These are phyloP conservation scores for Sugiyamaella smithiae DNA, from an alignment of 805 yeast genomes.

Conservation along the genomic window DNA sequence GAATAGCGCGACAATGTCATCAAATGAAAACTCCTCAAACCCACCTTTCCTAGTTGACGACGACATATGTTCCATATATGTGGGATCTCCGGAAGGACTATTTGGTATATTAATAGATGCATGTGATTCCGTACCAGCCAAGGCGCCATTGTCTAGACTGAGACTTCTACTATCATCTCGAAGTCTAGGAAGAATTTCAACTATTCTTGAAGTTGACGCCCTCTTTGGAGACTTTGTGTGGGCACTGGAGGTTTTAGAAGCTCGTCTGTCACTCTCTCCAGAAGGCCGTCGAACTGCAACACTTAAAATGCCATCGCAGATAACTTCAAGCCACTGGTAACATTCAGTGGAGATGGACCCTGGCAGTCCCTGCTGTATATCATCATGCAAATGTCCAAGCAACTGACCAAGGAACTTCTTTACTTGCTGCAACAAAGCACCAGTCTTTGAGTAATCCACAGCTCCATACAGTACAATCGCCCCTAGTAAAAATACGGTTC, in stretches of 20 bases:
- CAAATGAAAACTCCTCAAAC: background rate
- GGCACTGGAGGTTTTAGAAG: background rate
- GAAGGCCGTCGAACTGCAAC: conserved; percentile 8
- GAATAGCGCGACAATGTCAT: background rate
- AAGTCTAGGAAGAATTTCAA: background rate
- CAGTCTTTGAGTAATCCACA: conserved; percentile 78
- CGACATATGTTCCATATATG: background rate
- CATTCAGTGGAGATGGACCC: conserved; percentile 23
- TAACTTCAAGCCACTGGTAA: conserved; percentile 22
- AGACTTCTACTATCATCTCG: background rate
- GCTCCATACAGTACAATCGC: conserved; percentile 49
- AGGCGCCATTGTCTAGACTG: too few species aligned
- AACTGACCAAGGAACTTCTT: conserved; percentile 47
- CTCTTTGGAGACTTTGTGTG: background rate
- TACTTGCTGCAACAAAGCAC: conserved; percentile 71
- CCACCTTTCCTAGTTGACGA: background rate
- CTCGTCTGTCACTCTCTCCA: background rate
- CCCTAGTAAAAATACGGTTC: conserved; percentile 25
- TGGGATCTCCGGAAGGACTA: background rate
- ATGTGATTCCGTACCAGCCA: background rate
- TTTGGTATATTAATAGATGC: conserved; percentile 3
- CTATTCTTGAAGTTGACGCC: background rate
- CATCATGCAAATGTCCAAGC: conserved; percentile 24
- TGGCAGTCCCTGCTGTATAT: conserved; percentile 24
- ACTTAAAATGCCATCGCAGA: conserved; percentile 21